Percentiles rank a stretch among this genome's conserved stretches.
These are phyloP conservation scores for Tolypocladium nubicola DNA, from an alignment of 2,329 filamentous ascomycete species.

Conservation along the genomic window DNA sequence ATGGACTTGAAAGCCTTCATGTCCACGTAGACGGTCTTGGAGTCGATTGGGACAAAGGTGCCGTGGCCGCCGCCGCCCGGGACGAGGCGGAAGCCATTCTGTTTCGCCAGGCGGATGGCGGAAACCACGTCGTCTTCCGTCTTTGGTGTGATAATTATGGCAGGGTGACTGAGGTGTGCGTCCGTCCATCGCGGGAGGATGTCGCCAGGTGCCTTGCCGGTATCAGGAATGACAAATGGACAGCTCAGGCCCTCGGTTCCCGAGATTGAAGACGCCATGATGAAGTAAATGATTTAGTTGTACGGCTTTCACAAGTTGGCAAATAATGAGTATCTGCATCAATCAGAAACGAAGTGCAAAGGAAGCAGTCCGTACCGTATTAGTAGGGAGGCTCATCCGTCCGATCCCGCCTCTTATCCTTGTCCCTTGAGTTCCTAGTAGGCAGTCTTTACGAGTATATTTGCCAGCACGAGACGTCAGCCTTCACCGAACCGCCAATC, in stretches of 20 bases:
- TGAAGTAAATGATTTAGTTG: not conserved
- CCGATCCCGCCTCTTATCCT: no score
- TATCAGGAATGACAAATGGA: conserved; percentile 4
- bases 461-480: not conserved
- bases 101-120: conserved; percentile 14
- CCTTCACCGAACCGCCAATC: not conserved
- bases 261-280: not conserved
- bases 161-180: conserved; percentile 11
- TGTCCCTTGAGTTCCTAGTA: no score
- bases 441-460: not conserved
- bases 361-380: not conserved
- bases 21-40: conserved; percentile 20
- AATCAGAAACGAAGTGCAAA: not conserved
- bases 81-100: conserved; percentile 17
- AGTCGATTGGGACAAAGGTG: conserved; percentile 17
- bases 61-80: conserved; percentile 18
- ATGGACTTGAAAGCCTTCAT: conserved; percentile 19
- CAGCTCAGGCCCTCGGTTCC: conserved; percentile 2
- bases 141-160: conserved; percentile 16
- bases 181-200: conserved; percentile 20
- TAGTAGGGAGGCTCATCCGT: no score
- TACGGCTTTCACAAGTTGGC: not conserved
- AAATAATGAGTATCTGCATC: not conserved
- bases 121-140: conserved; percentile 16
- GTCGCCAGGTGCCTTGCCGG: not conserved